Base-by-base conservation (phyloP, 176 grass and related monocot genomes). In the Puya raimondii region DNA sequence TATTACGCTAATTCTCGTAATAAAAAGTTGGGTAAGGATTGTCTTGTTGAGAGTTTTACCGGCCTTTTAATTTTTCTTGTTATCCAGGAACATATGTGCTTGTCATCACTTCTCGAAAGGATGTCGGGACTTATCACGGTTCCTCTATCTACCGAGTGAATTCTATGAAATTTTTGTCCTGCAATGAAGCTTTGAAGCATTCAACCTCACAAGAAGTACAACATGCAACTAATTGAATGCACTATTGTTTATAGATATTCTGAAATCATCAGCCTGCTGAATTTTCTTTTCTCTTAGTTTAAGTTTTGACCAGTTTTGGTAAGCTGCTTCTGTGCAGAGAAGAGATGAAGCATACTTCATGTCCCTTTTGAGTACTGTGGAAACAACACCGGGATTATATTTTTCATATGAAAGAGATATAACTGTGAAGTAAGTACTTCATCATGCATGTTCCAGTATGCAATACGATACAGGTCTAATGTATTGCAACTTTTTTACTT, bases 321-420 rank as follows among this genome's bases (percentile, higher is more conserved):
- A 58, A 50, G 51, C 56, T 67, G 63, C 33, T 74, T 73, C 10
- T 73, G 10, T 90, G 82, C 82, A 97, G 94, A 97, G 85, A 88
- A 92, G 71, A 64, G 94, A 97, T 49, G 94, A 97, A 69, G 82
- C 82, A 50, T 97, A 97, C 80, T 97, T 97, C 68, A 97, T 87
- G 72, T 97, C 89, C 79, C 94, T 97, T 14, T 48, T 97, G 74
- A 92, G 80, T 85, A 97, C 81, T 59, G 82, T 86, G 66, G 94
- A 92, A 74, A 80, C 77, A 71, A 97, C 89, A 52, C 81, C 74
- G 64, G 94, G 94, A 56, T 77, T 97, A 67, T 92, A 97, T 68
- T 97, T 87, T 72, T 92, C 94, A 26, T 92, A 97, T 27, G 84
- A 90, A 52, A 87, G 81, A 63, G 94, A 97, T 79, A 80, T 97